These are phyloP conservation scores for Bipolaris bicolor DNA, from an alignment of 2,329 filamentous ascomycete species.

Conservation along the genomic window DNA sequence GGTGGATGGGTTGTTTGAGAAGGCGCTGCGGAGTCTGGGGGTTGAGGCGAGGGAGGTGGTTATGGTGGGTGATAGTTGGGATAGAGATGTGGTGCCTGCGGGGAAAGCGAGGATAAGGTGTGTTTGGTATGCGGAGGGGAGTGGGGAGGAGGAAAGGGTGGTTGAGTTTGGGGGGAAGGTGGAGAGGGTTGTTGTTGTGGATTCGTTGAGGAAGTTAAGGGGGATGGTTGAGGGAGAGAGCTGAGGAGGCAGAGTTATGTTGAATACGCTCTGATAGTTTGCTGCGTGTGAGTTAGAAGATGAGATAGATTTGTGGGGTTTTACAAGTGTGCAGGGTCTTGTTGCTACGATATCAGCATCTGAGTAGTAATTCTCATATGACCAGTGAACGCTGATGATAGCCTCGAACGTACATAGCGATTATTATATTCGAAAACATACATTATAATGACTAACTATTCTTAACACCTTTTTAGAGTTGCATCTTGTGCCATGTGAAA, in stretches of 20 bases:
- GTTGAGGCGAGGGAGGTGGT: slow-evolving; percentile 15
- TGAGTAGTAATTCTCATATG: neutral
- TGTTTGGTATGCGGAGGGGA: neutral
- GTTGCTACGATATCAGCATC: neutral
- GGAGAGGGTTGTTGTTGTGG: neutral
- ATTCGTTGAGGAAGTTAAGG: neutral
- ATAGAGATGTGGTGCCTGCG: slow-evolving; percentile 6
- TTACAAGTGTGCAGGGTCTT: neutral
- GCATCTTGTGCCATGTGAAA: neutral
- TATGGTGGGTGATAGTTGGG: slow-evolving; percentile 14
- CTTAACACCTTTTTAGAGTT: too few species aligned
- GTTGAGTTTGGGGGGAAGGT: neutral
- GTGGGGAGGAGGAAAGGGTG: neutral
- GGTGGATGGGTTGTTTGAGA: slow-evolving; percentile 20
- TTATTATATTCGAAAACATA: neutral
- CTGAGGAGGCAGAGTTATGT: neutral
- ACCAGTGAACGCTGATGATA: neutral
- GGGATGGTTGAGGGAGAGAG: neutral
- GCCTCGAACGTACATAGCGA: neutral
- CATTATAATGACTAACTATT: neutral
- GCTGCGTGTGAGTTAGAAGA: neutral
- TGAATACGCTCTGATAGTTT: neutral
- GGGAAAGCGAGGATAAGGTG: neutral
- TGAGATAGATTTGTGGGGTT: neutral
- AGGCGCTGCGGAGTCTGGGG: slow-evolving; percentile 16